phyloP scores from a whole-genome alignment of 495 filamentous ascomycete species.

The Melanomma pulvis-pyrius region DNA sequence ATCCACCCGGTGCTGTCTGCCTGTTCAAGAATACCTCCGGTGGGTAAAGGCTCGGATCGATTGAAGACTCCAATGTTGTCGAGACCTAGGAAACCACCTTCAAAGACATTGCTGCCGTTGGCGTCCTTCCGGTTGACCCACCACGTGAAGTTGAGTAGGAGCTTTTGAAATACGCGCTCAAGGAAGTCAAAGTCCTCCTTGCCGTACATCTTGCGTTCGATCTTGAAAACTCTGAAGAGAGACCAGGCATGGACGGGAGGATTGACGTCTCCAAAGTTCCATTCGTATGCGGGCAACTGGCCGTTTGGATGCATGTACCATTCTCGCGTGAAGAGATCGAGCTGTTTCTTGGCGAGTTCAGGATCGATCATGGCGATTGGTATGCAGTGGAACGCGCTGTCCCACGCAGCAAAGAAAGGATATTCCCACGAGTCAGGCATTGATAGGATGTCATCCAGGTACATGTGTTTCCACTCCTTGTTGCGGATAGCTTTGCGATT shows the following conservation, averaged over 20 bases:
- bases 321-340: slow-evolving; percentile 91
- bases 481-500: slow-evolving; percentile 82
- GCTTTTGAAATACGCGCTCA: slow-evolving; percentile 93
- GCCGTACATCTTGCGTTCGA: slow-evolving; percentile 95
- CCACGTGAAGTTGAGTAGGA: slow-evolving; percentile 97
- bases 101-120: slow-evolving; percentile 94
- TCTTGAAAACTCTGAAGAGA: slow-evolving; percentile 93
- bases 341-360: slow-evolving; percentile 95
- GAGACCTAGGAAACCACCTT: slow-evolving; percentile 93
- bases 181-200: slow-evolving; percentile 93
- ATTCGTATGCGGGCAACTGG: slow-evolving; percentile 89
- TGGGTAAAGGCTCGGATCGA: slow-evolving; percentile 93
- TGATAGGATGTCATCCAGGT: slow-evolving; percentile 90
- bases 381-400: slow-evolving; percentile 95
- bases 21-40: slow-evolving; percentile 90
- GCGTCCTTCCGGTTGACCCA: slow-evolving; percentile 96
- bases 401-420: slow-evolving; percentile 97
- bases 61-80: slow-evolving; percentile 99
- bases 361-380: slow-evolving; percentile 96
- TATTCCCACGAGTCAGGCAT: slow-evolving; percentile 99
- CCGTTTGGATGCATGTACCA: slow-evolving; percentile 99
- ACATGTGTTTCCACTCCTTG: slow-evolving; percentile 86
- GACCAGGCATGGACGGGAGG: slow-evolving; percentile 97
- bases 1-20: slow-evolving; percentile 99
- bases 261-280: slow-evolving; percentile 98